phyloP scores from a whole-genome alignment of 495 filamentous ascomycete species.

The Penicillium verhagenii region DNA sequence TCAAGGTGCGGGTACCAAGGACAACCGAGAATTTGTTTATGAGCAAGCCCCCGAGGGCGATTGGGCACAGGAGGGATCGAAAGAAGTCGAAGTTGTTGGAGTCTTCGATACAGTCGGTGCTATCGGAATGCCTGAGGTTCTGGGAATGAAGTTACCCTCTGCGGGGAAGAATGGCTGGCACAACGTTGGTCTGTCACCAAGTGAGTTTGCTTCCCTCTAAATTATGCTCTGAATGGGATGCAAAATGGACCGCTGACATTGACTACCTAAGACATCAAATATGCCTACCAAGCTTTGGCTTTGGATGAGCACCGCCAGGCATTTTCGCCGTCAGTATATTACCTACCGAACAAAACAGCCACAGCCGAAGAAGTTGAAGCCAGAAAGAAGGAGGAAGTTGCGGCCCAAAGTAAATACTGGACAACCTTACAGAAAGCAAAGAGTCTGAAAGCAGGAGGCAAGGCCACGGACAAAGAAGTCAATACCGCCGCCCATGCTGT shows the following conservation, averaged over 20 bases:
- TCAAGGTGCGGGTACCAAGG: slow-evolving; percentile 14
- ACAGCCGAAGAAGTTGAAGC: slow-evolving; percentile 17
- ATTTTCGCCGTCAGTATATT: slow-evolving; percentile 56
- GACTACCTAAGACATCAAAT: slow-evolving; percentile 38
- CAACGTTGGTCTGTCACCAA: slow-evolving; percentile 17
- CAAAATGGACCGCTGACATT: background rate
- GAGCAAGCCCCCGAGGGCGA: slow-evolving; percentile 6
- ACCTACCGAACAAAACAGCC: slow-evolving; percentile 30
- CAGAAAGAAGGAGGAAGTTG: slow-evolving; percentile 8
- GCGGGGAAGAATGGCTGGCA: slow-evolving; percentile 12
- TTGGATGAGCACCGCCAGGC: slow-evolving; percentile 55
- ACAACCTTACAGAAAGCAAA: slow-evolving; percentile 3
- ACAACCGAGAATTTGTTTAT: background rate
- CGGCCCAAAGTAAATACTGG: slow-evolving; percentile 3
- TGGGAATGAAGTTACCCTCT: slow-evolving; percentile 19
- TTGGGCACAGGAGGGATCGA: slow-evolving; percentile 17
- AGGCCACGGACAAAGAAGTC: slow-evolving; percentile 10
- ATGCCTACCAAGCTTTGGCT: slow-evolving; percentile 61
- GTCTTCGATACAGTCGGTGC: slow-evolving; percentile 61
- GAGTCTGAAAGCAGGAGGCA: slow-evolving; percentile 9
- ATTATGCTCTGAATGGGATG: background rate
- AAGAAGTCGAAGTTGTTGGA: slow-evolving; percentile 48
- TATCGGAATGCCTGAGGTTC: slow-evolving; percentile 23
- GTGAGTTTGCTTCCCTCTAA: slow-evolving; percentile 6
- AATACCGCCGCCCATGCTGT: slow-evolving; percentile 10